Conservation (phyloP, 208 protist genomes). For the Jaenimonas drosophilae region DNA sequence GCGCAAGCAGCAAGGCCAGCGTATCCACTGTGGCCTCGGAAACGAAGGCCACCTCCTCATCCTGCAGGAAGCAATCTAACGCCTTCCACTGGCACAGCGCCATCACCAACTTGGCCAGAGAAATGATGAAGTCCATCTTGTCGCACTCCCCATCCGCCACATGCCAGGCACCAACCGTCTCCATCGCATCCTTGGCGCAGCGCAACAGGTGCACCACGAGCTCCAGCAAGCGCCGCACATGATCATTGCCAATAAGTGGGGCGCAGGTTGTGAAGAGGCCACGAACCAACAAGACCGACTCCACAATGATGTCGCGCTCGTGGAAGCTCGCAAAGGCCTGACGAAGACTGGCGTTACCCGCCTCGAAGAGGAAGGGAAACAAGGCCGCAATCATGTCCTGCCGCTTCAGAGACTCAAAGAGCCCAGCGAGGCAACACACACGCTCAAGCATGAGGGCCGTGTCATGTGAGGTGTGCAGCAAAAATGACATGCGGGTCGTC, state of each 20-base stretch:
- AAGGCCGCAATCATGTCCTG: slow-evolving; percentile 23
- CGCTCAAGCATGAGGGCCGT: background rate
- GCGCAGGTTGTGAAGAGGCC: slow-evolving; percentile 37
- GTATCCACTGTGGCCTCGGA: slow-evolving; percentile 22
- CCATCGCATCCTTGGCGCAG: slow-evolving; percentile 6
- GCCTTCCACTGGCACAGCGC: slow-evolving; percentile 64
- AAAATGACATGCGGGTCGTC: background rate
- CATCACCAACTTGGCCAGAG: slow-evolving; percentile 31
- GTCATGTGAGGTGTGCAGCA: background rate
- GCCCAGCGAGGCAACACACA: slow-evolving; percentile 20
- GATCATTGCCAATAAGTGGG: slow-evolving; percentile 22
- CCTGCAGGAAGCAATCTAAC: slow-evolving; percentile 55
- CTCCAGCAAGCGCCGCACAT: slow-evolving; percentile 17
- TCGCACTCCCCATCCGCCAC: slow-evolving; percentile 28
- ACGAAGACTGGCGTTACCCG: slow-evolving; percentile 14
- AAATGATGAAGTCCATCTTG: slow-evolving; percentile 29
- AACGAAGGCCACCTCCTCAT: slow-evolving; percentile 22
- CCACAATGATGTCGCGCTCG: slow-evolving; percentile 24
- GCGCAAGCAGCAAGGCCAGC: slow-evolving; percentile 30
- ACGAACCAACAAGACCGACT: slow-evolving; percentile 23
- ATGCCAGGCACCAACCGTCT: slow-evolving; percentile 15
- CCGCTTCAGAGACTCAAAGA: slow-evolving; percentile 32
- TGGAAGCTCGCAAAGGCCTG: slow-evolving; percentile 14
- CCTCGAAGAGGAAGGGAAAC: slow-evolving; percentile 15
- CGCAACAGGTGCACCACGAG: slow-evolving; percentile 21